A percentile compares a stretch with the other conserved stretches of the same genome.
These are phyloP conservation scores for Filosporella fistucella DNA, from an alignment of 495 filamentous ascomycete genomes.

Conservation along the genomic window DNA sequence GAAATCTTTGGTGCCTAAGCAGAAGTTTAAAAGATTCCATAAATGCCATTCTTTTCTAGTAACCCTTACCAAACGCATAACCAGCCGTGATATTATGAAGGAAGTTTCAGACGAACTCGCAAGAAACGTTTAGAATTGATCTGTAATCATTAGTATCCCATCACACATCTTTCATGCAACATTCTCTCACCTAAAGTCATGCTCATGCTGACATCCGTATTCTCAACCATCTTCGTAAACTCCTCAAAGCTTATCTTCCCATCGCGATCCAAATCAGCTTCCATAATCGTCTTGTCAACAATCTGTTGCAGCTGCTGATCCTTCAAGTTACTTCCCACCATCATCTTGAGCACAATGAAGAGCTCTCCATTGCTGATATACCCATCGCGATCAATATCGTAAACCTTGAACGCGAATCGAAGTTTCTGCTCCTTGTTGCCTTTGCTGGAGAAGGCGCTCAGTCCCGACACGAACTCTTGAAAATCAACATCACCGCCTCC, in stretches of 20 bases:
- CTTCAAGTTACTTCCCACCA: conserved; percentile 99
- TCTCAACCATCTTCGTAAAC: conserved; percentile 98
- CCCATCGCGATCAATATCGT: conserved; percentile 98
- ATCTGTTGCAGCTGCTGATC: conserved; percentile 97
- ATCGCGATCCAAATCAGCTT: conserved; percentile 92
- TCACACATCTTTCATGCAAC: not conserved
- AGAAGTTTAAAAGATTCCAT: no score
- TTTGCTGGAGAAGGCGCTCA: conserved; percentile 94
- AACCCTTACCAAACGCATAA: no score
- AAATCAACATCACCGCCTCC: conserved; percentile 98
- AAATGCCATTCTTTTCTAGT: no score
- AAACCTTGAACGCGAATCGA: conserved; percentile 97
- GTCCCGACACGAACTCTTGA: conserved; percentile 95
- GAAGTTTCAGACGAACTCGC: not conserved
- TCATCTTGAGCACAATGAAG: conserved; percentile 99
- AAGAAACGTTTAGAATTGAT: conserved; percentile 17
- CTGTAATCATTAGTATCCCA: conserved; percentile 2
- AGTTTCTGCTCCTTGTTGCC: conserved; percentile 99
- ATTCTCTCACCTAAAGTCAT: conserved; percentile 84
- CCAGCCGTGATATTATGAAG: no score
- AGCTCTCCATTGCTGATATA: conserved; percentile 99
- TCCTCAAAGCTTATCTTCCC: conserved; percentile 99
- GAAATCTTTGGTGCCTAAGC: no score
- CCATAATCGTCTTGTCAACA: conserved; percentile 99
- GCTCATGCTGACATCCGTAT: conserved; percentile 94